Evolutionary conservation across 163 green algal genomes (phyloP).

Genomic region (Prototheca wickerhamii): DNA sequence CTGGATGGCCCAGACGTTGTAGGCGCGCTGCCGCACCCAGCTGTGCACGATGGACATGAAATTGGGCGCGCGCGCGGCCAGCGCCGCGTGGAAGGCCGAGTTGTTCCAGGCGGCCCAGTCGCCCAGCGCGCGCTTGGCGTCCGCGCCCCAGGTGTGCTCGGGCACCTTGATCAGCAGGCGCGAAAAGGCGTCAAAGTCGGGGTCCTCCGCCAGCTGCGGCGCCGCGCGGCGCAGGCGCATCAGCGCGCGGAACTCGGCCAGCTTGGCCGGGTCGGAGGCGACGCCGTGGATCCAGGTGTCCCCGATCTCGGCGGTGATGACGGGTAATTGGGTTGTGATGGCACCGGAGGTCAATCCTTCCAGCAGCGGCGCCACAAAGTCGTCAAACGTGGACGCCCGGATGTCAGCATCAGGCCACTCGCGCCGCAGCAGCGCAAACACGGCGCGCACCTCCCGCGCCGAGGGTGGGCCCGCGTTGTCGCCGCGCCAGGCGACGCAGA

Average conservation of each 20-base stretch:
- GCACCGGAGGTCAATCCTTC: slow-evolving; percentile 39
- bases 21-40: slow-evolving; percentile 39
- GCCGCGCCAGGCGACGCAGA: slow-evolving; percentile 43
- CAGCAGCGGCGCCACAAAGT: slow-evolving; percentile 30
- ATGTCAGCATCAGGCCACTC: slow-evolving; percentile 40
- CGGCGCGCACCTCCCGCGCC: slow-evolving; percentile 12
- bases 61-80: background rate
- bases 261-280: slow-evolving; percentile 36
- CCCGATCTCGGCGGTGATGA: slow-evolving; percentile 47
- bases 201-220: slow-evolving; percentile 16
- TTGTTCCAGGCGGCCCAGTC: slow-evolving; percentile 50
- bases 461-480: slow-evolving; percentile 43
- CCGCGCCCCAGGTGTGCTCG: slow-evolving; percentile 60
- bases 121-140: slow-evolving; percentile 33
- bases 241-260: slow-evolving; percentile 39
- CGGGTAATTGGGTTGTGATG: too few species aligned
- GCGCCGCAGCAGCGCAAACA: slow-evolving; percentile 18
- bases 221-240: slow-evolving; percentile 28
- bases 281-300: slow-evolving; percentile 47
- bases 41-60: slow-evolving; percentile 1
- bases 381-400: slow-evolving; percentile 41
- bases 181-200: slow-evolving; percentile 35
- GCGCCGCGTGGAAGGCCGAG: slow-evolving; percentile 21
- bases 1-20: slow-evolving; percentile 41
- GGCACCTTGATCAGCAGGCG: slow-evolving; percentile 47